Evolutionary conservation across 75 land plant species (phyloP), one percentile per base, ranked within the genome.

Genomic region (Cunninghamia lanceolata): DNA sequence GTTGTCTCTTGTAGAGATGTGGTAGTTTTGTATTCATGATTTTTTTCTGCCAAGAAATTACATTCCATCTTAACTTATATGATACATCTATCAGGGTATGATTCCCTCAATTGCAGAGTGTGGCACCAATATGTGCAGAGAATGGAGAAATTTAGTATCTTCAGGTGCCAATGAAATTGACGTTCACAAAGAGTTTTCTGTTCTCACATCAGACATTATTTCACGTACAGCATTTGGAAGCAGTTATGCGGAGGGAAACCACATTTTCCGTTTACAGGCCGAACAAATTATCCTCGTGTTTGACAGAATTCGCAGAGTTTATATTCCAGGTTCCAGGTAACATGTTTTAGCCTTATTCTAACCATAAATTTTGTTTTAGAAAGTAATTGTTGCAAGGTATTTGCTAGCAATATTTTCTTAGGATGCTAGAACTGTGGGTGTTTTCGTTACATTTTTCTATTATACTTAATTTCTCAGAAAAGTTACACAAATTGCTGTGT

Each of bases 311-410:
- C 63, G 73, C 2, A 83, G 21, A 2, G 8, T 52, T 9, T 83
- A 88, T 46, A 86, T 94, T 42, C 95, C 95, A 28, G 92, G 93
- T 25, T 91, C 79, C 43, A 90, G 94, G 96, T 93, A 39, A 56
- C 34, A 83, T 46, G 28, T 35, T 83, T 2, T 47, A 36, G 39
- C 32, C 36, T 83, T 53, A 40, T 39, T 32, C 28, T 85, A 14
- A 53, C 43, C 10, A 1, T 30, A 39, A 83, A 5, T 14, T 47
- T 83, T 25, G 54, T 42, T 25, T 59, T 21, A 21, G 28, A 21
- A 59, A 59, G 66, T 21, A 59, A 59, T 28, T 63, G 28, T 63
- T 63, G 68, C n/a, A 25, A 63, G 68, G n/a, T 53, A 15, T 53
- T 54, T 32, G 11, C 10, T 28, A 73, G 30, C 16, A 32, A 32